Percentiles rank a stretch among this genome's conserved stretches.
Conservation (phyloP, 192 early-diverging fungal genomes). For the Spizellomyces sp. region DNA sequence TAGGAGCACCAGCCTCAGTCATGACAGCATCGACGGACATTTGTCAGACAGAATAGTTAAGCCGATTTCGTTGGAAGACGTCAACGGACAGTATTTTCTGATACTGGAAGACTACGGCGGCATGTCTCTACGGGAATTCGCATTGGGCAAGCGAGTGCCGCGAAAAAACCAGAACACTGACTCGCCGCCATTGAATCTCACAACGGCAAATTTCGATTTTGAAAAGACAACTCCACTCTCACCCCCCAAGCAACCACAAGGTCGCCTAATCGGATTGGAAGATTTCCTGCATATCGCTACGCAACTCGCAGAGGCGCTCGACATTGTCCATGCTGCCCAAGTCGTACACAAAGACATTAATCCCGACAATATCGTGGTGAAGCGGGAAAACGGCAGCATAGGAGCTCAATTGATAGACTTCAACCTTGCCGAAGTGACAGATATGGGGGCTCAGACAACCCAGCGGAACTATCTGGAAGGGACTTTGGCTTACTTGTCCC, state of each 20-base stretch:
- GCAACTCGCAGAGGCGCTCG: conserved; percentile 47
- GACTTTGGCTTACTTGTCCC: conserved; percentile 51
- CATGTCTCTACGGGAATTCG: conserved; percentile 37
- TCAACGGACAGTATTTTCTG: conserved; percentile 33
- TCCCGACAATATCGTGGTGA: conserved; percentile 53
- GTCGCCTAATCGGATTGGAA: conserved; percentile 4
- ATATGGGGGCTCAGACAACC: conserved; percentile 7
- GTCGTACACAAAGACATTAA: conserved; percentile 55
- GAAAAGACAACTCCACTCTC: too few relatives aligned
- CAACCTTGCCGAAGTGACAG: conserved; percentile 37
- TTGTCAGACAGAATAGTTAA: conserved; percentile 32
- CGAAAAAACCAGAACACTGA: not conserved
- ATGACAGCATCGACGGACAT: conserved; percentile 11
- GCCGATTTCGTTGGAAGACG: conserved; percentile 35
- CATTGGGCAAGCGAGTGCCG: not conserved
- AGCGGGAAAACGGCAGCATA: not conserved
- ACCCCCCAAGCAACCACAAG: too few relatives aligned
- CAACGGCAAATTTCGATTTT: too few relatives aligned
- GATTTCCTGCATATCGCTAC: conserved; percentile 37
- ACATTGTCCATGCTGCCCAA: conserved; percentile 44
- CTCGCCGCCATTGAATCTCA: too few relatives aligned
- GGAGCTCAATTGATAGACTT: conserved; percentile 52
- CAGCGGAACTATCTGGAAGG: conserved; percentile 43
- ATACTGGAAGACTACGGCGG: conserved; percentile 47
- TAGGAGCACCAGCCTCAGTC: conserved; percentile 18